Evolutionary conservation across 2,329 filamentous ascomycete genomes (phyloP), one percentile per base, ranked within the genome.

Genomic region (Fusarium xyrophilum): DNA sequence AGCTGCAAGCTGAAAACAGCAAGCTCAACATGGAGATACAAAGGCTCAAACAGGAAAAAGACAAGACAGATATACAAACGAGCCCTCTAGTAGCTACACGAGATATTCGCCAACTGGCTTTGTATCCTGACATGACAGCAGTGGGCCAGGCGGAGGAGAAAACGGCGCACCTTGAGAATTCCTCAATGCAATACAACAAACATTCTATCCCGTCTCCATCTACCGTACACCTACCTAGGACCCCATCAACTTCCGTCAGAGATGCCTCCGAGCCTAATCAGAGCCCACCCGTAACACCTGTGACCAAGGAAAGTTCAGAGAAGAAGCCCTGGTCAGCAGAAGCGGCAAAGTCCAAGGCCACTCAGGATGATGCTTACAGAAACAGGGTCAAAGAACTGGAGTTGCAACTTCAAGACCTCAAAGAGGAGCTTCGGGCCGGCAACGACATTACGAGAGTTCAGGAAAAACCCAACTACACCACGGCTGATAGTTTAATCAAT

Each of bases 401-500:
- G 27, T 23, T 32, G 7, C 27, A 32, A 19, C n/a, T 47, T 13
- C 11, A n/a, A 13, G 17, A 25, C 15, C 35, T 46, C 14, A 51
- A 27, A 28, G 39, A 19, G 15, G 28, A 36, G n/a, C 14, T 30
- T 19, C 25, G 21, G 12, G 25, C 12, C 38, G 19, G 28, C 13
- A 44, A 42, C 12, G 36, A 38, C 15, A 17, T 27, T 21, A 35
- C 38, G 5, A 40, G 36, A 17, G 9, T 19, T 11, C 14, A 43
- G 15, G 27, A 40, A 15, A 27, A 35, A 12, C 33, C 36, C 12
- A 61, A 62, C 19, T 68, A 33, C 32, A 27, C 4, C 13, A 66
- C 60, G 14, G 43, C 39, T 23, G 65, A 65, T 28, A 43, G 11
- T 4, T n/a, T 69, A 30, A 27, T 61, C 19, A 10, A 13, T 39